phyloP scores from a whole-genome alignment of 2,329 filamentous ascomycete genomes.

The Fusarium burgessii region DNA sequence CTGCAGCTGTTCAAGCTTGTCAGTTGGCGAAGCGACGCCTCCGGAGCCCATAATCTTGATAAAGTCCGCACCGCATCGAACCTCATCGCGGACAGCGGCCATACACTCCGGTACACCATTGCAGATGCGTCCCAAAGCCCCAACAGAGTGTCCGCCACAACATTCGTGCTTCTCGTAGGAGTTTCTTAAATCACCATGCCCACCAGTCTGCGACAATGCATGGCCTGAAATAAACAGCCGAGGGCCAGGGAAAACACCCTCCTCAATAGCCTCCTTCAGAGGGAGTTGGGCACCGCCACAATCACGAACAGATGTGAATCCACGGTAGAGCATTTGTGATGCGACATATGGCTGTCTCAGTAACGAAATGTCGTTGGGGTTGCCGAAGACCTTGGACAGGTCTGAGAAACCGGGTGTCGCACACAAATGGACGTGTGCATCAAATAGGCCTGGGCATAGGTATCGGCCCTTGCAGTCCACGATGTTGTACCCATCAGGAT shows the following conservation, averaged over 20 bases:
- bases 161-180: conserved; percentile 55
- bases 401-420: conserved; percentile 47
- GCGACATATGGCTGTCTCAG: conserved; percentile 56
- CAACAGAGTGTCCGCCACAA: conserved; percentile 55
- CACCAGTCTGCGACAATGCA: conserved; percentile 67
- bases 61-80: background rate
- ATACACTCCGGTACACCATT: background rate
- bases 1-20: conserved; percentile 2
- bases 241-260: conserved; percentile 64
- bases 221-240: conserved; percentile 66
- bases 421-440: conserved; percentile 49
- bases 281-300: conserved; percentile 56
- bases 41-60: conserved; percentile 9
- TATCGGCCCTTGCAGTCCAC: conserved; percentile 19
- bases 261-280: conserved; percentile 65
- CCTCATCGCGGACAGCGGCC: background rate
- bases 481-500: background rate
- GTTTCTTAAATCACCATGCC: conserved; percentile 64
- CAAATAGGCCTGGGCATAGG: conserved; percentile 49
- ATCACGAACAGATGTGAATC: background rate
- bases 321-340: background rate
- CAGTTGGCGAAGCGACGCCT: background rate
- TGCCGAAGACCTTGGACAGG: conserved; percentile 42
- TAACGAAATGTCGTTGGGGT: conserved; percentile 53
- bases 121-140: conserved; percentile 50